These are phyloP conservation scores for Cubamyces lactineus DNA, from an alignment of 768 basidiomycete species.

Conservation along the genomic window DNA sequence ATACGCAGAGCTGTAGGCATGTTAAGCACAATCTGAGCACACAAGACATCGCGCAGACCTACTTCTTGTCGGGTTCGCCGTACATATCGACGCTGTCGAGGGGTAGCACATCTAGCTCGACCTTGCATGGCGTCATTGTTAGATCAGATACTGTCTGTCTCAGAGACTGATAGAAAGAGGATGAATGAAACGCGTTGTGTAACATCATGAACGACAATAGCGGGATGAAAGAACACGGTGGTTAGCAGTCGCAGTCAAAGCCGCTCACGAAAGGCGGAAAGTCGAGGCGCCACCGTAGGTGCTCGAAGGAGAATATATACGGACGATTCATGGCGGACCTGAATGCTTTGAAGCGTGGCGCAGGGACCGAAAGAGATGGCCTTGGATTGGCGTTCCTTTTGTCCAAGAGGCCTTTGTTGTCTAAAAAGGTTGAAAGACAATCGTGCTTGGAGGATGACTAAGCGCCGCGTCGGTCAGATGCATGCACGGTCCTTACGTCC, in stretches of 20 bases:
- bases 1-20: conserved; percentile 69
- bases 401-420: conserved; percentile 27
- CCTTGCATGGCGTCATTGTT: conserved; percentile 47
- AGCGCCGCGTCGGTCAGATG: conserved; percentile 13
- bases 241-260: conserved; percentile 7
- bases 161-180: conserved; percentile 20
- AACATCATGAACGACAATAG: conserved; percentile 50
- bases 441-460: conserved; percentile 20
- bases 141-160: conserved; percentile 47
- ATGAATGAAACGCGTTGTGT: conserved; percentile 4
- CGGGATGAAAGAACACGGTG: background rate
- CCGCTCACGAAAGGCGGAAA: conserved; percentile 13
- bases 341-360: conserved; percentile 7
- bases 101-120: conserved; percentile 40
- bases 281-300: background rate
- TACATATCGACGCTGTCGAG: conserved; percentile 65
- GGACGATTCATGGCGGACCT: conserved; percentile 7
- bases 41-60: conserved; percentile 33
- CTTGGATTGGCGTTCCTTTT: conserved; percentile 28
- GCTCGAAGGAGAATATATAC: conserved; percentile 17
- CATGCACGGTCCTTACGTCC: conserved; percentile 8
- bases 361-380: conserved; percentile 18
- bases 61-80: conserved; percentile 69
- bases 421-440: conserved; percentile 24
- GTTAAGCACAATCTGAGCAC: background rate